Conservation (phyloP, 2,329 filamentous ascomycete genomes). For the Sphaerulina vaccinii region DNA sequence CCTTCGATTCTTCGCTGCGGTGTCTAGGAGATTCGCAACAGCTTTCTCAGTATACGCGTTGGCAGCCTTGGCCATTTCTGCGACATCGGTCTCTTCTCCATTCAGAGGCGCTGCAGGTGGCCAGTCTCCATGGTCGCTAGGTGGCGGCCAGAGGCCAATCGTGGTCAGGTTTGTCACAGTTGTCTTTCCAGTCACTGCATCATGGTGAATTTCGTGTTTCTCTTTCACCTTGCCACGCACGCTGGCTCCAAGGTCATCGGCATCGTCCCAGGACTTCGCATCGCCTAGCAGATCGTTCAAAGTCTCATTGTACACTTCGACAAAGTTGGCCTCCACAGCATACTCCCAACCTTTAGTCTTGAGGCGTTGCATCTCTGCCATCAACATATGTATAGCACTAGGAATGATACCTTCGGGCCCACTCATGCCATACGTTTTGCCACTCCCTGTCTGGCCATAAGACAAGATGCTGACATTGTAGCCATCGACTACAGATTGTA, state of each 20-base stretch:
- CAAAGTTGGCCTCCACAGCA: slow-evolving; percentile 89
- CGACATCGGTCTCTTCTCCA: slow-evolving; percentile 2
- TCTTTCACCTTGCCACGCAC: slow-evolving; percentile 55
- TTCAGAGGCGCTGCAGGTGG: slow-evolving; percentile 27
- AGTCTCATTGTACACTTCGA: slow-evolving; percentile 98
- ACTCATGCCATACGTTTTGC: slow-evolving; percentile 97
- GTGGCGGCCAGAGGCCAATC: slow-evolving; percentile 72
- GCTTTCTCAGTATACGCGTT: slow-evolving; percentile 33
- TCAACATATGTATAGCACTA: slow-evolving; percentile 87
- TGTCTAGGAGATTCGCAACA: slow-evolving; percentile 53
- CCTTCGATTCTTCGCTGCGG: slow-evolving; percentile 81
- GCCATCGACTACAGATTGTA: slow-evolving; percentile 92
- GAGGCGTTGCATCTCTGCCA: slow-evolving; percentile 77
- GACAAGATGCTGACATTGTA: slow-evolving; percentile 99
- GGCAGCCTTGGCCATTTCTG: slow-evolving; percentile 12
- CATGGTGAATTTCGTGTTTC: slow-evolving; percentile 87
- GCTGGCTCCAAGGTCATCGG: slow-evolving; percentile 31
- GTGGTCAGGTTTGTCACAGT: slow-evolving; percentile 76
- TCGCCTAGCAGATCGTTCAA: slow-evolving; percentile 82
- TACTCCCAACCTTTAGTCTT: slow-evolving; percentile 93
- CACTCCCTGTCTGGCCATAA: slow-evolving; percentile 95
- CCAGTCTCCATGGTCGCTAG: slow-evolving; percentile 60
- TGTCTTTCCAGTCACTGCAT: slow-evolving; percentile 77
- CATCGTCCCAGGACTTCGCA: slow-evolving; percentile 62
- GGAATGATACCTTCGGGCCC: slow-evolving; percentile 91